Base-by-base conservation (phyloP, 2,329 filamentous ascomycete genomes). In the Chalaropsis ovoidea region DNA sequence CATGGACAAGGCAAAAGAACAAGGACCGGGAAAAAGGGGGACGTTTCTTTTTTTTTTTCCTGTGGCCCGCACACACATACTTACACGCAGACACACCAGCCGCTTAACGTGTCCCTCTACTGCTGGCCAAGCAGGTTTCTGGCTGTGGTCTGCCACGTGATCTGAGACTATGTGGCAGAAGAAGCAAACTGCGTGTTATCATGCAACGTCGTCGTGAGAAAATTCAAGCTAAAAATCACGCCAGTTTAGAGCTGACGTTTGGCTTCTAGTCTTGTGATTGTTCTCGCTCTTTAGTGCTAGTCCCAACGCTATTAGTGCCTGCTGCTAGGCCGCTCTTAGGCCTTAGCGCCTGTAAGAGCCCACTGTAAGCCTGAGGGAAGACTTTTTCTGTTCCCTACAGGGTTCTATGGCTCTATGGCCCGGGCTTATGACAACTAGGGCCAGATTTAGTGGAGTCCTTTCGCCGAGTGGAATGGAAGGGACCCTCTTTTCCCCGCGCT, bases 401-500 rank as follows among this genome's bases (percentile, higher is more conserved):
- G 54, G 54, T 58, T 35, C 10, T 39, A n/a, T 35, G 22, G 31
- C 31, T 7, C 3, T 7, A 39, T 13, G 24, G 54, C 11, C 54
- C 8, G 24, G 49, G 19, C n/a, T n/a, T n/a, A 47, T n/a, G n/a
- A n/a, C 15, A n/a, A n/a, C 43, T 39, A 39, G 35, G 35, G 35
- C 35, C 35, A 39, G 35, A 39, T 39, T 39, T 39, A 39, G 35
- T 39, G 35, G 35, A 8, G 43, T 5, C 43, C n/a, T 15, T 47
- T 1, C n/a, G 15, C 4, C n/a, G 15, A n/a, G 15, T 47, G 43
- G 43, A 17, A 3, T 2, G 43, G 6, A 47, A 19, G n/a, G 2
- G 15, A 7, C 54, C 27, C 27, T 11, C 27, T 58, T 58, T 58
- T 58, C 54, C 54, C 54, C 54, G 31, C 54, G 54, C 54, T 58